phyloP scores from a whole-genome alignment of 1,139 yeast genomes.

The Nadsonia starkeyi-henricii region DNA sequence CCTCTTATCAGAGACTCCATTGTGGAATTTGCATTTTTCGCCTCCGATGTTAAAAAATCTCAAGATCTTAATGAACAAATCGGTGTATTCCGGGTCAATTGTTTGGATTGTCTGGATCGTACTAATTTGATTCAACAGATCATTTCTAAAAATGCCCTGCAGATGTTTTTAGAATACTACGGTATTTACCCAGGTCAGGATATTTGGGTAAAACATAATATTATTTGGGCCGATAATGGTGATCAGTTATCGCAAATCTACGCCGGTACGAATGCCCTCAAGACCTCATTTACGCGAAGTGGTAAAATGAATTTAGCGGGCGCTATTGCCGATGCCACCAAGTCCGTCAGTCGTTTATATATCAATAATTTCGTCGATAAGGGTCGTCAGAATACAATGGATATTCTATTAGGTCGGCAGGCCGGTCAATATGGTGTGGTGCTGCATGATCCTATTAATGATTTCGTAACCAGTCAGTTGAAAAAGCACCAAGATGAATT shows the following conservation, averaged over 20 bases:
- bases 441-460: conserved; percentile 80
- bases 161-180: conserved; percentile 47
- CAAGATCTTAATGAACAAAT: conserved; percentile 55
- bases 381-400: conserved; percentile 76
- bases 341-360: conserved; percentile 87
- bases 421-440: conserved; percentile 59
- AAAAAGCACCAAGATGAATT: conserved; percentile 38
- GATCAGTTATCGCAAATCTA: conserved; percentile 93
- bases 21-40: conserved; percentile 67
- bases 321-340: conserved; percentile 89
- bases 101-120: conserved; percentile 89
- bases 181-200: conserved; percentile 31
- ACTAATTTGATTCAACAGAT: conserved; percentile 90
- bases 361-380: conserved; percentile 93
- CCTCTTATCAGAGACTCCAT: conserved; percentile 52
- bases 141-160: conserved; percentile 51
- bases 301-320: conserved; percentile 97
- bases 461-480: conserved; percentile 55
- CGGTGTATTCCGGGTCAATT: conserved; percentile 85
- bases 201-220: conserved; percentile 52
- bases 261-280: conserved; percentile 93
- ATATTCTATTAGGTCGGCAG: conserved; percentile 66
- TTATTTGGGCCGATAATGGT: conserved; percentile 96
- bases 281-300: conserved; percentile 82
- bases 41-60: conserved; percentile 36